Evolutionary conservation across 495 filamentous ascomycete genomes (phyloP), one percentile per base, ranked within the genome.

Genomic region (Articulospora tetracladia): DNA sequence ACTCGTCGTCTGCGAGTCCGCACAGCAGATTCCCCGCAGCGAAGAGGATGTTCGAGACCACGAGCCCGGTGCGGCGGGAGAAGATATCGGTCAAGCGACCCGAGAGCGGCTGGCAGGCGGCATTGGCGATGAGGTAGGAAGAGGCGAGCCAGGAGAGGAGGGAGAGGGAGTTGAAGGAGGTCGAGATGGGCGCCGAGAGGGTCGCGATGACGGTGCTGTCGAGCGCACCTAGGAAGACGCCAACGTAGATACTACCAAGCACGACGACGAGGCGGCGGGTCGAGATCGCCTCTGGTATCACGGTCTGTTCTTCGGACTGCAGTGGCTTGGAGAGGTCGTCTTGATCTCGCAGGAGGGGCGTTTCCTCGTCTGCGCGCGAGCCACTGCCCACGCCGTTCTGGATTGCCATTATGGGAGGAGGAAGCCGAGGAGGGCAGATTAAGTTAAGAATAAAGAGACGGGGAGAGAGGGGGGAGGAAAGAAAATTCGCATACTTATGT

Each of bases 1-100:
- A 77, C 72, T 89, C 79, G n/a, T 75, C 75, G 55, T 77, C 76
- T 0, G 93, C 91, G 12, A 96, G 71, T 2, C 93, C 93, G 65
- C 93, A 97, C 53, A 95, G 89, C 62, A 95, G 69, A 41, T 93
- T 97, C 0, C 93, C 93, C 13, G 76, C 70, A 3, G 85, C 89
- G 68, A 97, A 97, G 66, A 93, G 82, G 8, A 87, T 55, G 62
- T 94, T 93, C 52, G 88, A 89, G 50, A 93, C 85, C 0, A 95
- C 73, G 11, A 97, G 72, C 0, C 92, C 92, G 1, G 85, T 82
- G 0, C 90, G 80, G 7, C 93, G 83, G 3, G 86, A 86, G 69
- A 91, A 94, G 20, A 97, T 94, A 69, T 97, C 93, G 0, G 93
- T 97, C 61, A 97, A 70, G 4, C 89, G 82, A 19, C 93, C 93